Evolutionary conservation across 768 basidiomycete genomes (phyloP).

Genomic region (Pleurotus eryngii): DNA sequence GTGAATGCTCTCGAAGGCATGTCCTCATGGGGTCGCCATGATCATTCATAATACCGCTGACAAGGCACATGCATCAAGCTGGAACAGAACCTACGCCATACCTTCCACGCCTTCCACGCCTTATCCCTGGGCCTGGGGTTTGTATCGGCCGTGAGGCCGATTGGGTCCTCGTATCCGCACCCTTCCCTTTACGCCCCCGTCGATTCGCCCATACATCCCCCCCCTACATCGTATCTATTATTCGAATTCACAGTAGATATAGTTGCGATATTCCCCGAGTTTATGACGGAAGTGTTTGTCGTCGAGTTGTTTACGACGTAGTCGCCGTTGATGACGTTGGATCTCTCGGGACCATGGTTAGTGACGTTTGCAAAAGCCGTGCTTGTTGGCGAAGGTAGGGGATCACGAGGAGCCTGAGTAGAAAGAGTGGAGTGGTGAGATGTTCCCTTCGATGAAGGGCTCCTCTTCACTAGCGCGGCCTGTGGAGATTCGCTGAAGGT

Average conservation of each 20-base stretch:
- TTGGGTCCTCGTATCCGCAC: too few relatives aligned
- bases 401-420: not conserved
- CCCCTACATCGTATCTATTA: not conserved
- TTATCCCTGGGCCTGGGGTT: too few relatives aligned
- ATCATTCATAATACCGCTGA: too few relatives aligned
- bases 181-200: too few relatives aligned
- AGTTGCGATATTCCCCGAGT: not conserved
- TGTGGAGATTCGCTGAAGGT: not conserved
- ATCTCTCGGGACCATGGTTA: not conserved
- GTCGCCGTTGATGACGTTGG: not conserved
- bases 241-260: not conserved
- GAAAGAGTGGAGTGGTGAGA: not conserved
- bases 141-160: too few relatives aligned
- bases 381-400: not conserved
- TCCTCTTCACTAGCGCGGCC: not conserved
- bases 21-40: too few relatives aligned
- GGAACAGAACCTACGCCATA: too few relatives aligned
- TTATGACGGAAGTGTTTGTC: not conserved
- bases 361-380: not conserved
- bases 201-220: not conserved
- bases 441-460: not conserved
- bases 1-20: too few relatives aligned
- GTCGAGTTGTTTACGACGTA: not conserved
- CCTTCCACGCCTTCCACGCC: too few relatives aligned
- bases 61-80: too few relatives aligned